Evolutionary conservation across 2,329 filamentous ascomycete genomes (phyloP), one percentile per base, ranked within the genome.

Genomic region (Aspergillus japonicus): DNA sequence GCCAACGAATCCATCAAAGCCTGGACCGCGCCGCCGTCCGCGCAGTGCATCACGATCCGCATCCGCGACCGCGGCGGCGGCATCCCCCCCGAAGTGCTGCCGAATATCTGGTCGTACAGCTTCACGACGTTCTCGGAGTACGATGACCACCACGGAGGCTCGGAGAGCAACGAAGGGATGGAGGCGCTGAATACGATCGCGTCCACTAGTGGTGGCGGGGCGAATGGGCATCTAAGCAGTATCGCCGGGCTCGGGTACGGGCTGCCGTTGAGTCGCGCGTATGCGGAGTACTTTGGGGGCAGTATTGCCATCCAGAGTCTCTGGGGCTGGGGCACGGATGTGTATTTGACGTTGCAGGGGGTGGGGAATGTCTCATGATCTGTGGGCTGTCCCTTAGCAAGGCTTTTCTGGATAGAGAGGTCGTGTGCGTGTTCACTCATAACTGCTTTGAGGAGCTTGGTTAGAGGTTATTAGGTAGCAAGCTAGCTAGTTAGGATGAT

Each of bases 281-380:
- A 99, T 72, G 95, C 95, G 0, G 94, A 99, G 79, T 99, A 98
- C 70, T 99, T 99, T 80, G 95, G 95, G 2, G 95, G 95, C 0
- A 93, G 93, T 2, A 95, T 99, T 60, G 88, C 88, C 4, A 88
- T 99, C n/a, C 94, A 99, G 82, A 97, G 92, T 73, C 77, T 98
- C 50, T 95, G 92, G 80, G 94, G 95, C 4, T 99, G 95, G 95
- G 95, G 87, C 0, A 87, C 86, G 3, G 86, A 89, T 77, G 85
- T 88, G 1, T 89, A 88, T 73, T 72, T 89, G 57, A 87, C 83
- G 54, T 68, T 88, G 63, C 79, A 84, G 64, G 85, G 85, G 0
- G 84, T 88, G 56, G 85, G 85, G 0, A 83, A 77, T 62, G 73
- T 81, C 52, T 70, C 72, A 53, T 77, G 26, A 29, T 29, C 6